Percentiles rank a stretch among this genome's conserved stretches.
Conservation (phyloP, 139 green algal species). For the Tetraselmis striata region DNA sequence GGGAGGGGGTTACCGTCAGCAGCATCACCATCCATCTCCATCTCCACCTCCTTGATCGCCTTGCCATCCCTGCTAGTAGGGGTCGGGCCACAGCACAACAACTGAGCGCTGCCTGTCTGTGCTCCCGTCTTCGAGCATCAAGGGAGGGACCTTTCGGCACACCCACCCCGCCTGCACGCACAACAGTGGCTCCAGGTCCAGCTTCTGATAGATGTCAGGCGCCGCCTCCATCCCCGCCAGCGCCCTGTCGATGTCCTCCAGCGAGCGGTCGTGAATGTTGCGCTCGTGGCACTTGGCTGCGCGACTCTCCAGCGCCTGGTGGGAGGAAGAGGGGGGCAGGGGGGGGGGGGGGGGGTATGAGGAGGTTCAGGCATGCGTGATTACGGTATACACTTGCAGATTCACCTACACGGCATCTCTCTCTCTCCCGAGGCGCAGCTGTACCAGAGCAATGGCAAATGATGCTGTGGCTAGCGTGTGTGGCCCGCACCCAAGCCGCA, state of each 20-base stretch:
- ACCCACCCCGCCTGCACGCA: not conserved
- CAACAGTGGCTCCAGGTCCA: constrained; percentile 19
- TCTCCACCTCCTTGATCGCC: constrained; percentile 50
- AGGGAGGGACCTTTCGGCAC: not conserved
- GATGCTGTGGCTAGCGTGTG: not conserved
- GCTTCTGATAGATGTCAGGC: constrained; percentile 30
- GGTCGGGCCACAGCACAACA: too few species aligned
- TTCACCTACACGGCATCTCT: too few species aligned
- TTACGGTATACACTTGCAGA: too few species aligned
- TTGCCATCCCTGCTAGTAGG: too few species aligned
- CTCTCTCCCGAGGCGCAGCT: too few species aligned
- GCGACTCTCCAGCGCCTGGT: constrained; percentile 10
- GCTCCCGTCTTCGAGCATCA: too few species aligned
- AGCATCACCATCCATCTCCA: constrained; percentile 24
- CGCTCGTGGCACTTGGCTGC: constrained; percentile 20
- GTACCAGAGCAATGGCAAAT: not conserved
- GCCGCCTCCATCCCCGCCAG: constrained; percentile 29
- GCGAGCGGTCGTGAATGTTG: constrained; percentile 37
- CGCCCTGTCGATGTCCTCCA: constrained; percentile 27
- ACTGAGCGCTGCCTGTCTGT: too few species aligned
- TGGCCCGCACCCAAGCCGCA: constrained; percentile 28
- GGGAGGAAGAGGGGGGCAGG: too few species aligned
- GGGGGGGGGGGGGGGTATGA: not conserved
- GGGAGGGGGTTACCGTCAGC: too few species aligned
- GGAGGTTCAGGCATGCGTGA: not conserved